Evolutionary conservation across 371 early-diverging fungal species (phyloP), one percentile per base, ranked within the genome.

Genomic region (Mortierella sp.): DNA sequence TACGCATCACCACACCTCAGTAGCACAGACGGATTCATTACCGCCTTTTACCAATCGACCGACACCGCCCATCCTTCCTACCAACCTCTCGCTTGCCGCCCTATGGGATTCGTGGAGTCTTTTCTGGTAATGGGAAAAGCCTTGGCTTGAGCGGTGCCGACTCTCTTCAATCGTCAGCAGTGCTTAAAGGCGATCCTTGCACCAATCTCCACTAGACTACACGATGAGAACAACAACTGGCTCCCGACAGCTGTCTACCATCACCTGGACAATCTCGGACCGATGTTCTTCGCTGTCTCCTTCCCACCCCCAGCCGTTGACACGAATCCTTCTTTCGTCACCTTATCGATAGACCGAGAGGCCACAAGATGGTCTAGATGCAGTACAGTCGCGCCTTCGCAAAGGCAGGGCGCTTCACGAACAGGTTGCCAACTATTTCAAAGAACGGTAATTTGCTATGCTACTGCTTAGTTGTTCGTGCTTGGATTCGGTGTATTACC

Each of bases 361-460:
- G 44, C 87, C 86, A 22, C 83, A 78, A 62, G 80, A 85, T 58
- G 83, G 82, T 19, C 66, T 86, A 21, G 83, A 84, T 53, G 61
- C 80, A 29, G 79, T 82, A 16, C 87, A 87, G 57, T 37, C 68
- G 28, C 82, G 84, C 29, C 72, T 87, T 50, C 73, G 80, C 22
- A 80, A 81, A 50, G 82, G 81, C 47, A 73, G 80, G 24, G 74
- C 78, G 34, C 49, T 84, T 6, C 84, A 84, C 60, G 88, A 83
- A n/a, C 86, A 87, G 52, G 34, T 87, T 21, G 88, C 88, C n/a
- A 84, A 85, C 43, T 87, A 87, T 52, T 83, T 85, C 57, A 80
- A 71, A 67, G 86, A 87, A 53, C 79, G 86, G 88, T 85, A 83
- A 37, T 56, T 39, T 51, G 25, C 43, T 27, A 2, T 37, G n/a